Evolutionary conservation across 1,284 basidiomycete species (phyloP).

Genomic region (Testicularia cyperi): DNA sequence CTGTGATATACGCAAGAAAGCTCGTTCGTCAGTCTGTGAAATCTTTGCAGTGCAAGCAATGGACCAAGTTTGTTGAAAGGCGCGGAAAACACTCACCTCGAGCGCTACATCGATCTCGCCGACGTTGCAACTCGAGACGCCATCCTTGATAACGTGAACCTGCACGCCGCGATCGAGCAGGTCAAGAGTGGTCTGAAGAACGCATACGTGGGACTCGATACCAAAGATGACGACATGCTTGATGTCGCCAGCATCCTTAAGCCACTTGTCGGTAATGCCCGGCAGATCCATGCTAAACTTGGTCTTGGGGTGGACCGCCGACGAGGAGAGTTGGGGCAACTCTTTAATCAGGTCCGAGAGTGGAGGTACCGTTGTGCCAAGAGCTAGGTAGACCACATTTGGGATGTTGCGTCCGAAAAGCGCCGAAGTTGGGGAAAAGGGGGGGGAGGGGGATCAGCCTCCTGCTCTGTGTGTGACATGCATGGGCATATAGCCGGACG

Average conservation of each 20-base stretch:
- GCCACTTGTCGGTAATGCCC: slow-evolving; percentile 65
- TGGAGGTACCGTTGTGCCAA: slow-evolving; percentile 72
- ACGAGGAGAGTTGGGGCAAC: slow-evolving; percentile 66
- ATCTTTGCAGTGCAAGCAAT: background rate
- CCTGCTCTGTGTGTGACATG: too few relatives aligned
- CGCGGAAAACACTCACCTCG: slow-evolving; percentile 62
- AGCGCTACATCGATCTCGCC: slow-evolving; percentile 63
- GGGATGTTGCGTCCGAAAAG: too few relatives aligned
- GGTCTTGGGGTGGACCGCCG: slow-evolving; percentile 71
- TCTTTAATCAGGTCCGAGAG: slow-evolving; percentile 65
- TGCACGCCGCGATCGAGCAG: slow-evolving; percentile 66
- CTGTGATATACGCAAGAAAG: slow-evolving; percentile 14
- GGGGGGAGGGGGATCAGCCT: too few relatives aligned
- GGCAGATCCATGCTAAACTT: slow-evolving; percentile 80
- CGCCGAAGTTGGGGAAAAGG: background rate
- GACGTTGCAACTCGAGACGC: slow-evolving; percentile 75
- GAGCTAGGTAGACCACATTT: too few relatives aligned
- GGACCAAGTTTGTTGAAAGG: background rate
- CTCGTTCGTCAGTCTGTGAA: background rate
- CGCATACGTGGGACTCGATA: slow-evolving; percentile 85
- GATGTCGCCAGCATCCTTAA: slow-evolving; percentile 63
- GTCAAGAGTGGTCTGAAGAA: slow-evolving; percentile 77
- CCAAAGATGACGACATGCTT: slow-evolving; percentile 76
- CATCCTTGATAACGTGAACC: slow-evolving; percentile 77
- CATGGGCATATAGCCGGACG: too few relatives aligned